Base-by-base conservation (phyloP, 2,329 filamentous ascomycete species). In the Fusarium sp. region DNA sequence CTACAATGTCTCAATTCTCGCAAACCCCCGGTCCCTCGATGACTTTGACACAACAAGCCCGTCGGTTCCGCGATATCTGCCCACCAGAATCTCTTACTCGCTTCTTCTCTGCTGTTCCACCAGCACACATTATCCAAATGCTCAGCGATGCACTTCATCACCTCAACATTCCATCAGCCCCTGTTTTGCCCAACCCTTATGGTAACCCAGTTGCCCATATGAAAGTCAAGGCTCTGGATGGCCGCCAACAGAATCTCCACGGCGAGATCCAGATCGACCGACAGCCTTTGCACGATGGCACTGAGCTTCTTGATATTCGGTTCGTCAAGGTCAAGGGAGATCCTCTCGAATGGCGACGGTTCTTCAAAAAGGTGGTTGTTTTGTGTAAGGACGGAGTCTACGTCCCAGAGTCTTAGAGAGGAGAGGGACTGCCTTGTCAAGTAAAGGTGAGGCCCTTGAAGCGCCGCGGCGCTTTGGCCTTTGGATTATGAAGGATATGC, bases 291-390 rank as follows among this genome's bases (percentile, higher is more conserved):
- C 87, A 82, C 3, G 83, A 85, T 57, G 83, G 83, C 12, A 82
- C 81, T 71, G 91, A 92, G 65, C 80, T 95, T 32, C 86, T 94
- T 25, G 94, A 98, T 79, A 92, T 98, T 29, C 87, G 94, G 54
- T 98, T 99, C 78, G 88, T 97, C 71, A 99, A 99, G 82, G 87
- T 93, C 57, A 98, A 97, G 82, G 96, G 96, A 8, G 96, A 99
- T 83, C 96, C 96, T 7, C 82, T 99, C 52, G 95, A 98, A 83
- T 99, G 97, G 96, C 88, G 96, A 65, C 86, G 96, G 34, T 94
- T 99, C 78, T 99, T 99, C 85, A 99, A 99, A 82, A 94, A 94
- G 80, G 88, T 98, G n/a, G 93, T 93, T 30, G 85, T 97, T 69
- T 84, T 95, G 65, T 97, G 94, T 81, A 93, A 93, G 77, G 94